phyloP scores from a whole-genome alignment of 805 yeast species.

The Kregervanrija delftensis region DNA sequence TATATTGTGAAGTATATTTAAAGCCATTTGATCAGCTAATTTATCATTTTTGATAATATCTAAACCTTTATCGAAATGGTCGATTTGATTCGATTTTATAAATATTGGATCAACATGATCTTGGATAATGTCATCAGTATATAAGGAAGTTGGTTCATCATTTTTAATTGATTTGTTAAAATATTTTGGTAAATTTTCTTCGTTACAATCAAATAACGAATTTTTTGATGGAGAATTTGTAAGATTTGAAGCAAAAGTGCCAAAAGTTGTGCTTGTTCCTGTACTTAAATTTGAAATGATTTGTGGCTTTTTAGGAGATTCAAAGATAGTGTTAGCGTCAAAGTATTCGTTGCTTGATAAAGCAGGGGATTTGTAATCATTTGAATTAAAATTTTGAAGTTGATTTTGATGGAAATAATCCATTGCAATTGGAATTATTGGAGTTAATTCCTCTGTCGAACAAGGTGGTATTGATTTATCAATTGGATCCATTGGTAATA shows the following conservation, averaged over 20 bases:
- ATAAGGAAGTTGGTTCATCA: not conserved
- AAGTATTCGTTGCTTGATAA: not conserved
- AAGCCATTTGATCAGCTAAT: constrained; percentile 30
- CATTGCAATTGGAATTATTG: constrained; percentile 15
- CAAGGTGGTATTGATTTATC: constrained; percentile 24
- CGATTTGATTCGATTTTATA: constrained; percentile 26
- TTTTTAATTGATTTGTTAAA: not conserved
- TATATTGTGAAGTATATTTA: constrained; percentile 24
- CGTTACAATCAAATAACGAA: too few species aligned
- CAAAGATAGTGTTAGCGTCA: not conserved
- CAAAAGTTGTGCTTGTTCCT: constrained; percentile 10
- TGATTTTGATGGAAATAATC: constrained; percentile 1
- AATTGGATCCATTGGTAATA: constrained; percentile 22
- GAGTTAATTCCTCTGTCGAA: constrained; percentile 22
- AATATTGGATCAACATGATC: constrained; percentile 19
- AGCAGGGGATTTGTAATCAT: not conserved
- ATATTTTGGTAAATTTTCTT: too few species aligned
- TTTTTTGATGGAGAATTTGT: not conserved
- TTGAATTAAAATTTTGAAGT: not conserved
- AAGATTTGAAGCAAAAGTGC: not conserved
- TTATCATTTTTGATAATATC: constrained; percentile 22
- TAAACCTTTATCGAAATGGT: constrained; percentile 23
- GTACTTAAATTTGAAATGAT: constrained; percentile 11
- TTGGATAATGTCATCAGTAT: constrained; percentile 4
- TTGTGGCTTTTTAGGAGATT: constrained; percentile 4